Evolutionary conservation across 1,139 yeast genomes (phyloP), one percentile per base, ranked within the genome.

Genomic region (Casaregolazyma suthepensis): DNA sequence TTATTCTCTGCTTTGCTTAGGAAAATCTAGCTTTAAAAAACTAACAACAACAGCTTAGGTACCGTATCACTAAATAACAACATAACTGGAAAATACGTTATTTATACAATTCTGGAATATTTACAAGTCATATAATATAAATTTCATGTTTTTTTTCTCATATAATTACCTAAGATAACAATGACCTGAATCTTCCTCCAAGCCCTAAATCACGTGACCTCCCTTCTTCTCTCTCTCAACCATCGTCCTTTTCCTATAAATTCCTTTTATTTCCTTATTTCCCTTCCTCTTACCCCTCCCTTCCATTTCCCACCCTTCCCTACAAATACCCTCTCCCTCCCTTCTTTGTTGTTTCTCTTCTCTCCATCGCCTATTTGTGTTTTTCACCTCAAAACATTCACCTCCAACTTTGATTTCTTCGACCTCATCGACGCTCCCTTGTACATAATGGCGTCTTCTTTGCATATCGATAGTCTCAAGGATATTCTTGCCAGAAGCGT

Each of bases 401-500:
- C 4, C 26, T 22, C 6, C 26, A 26, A 26, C 31, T 26, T 26
- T 26, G 31, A 26, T 9, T 26, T 26, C 31, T 26, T 26, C 31
- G 31, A 26, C 31, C 6, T 7, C 31, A 26, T 7, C 31, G 31
- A 26, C 31, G 31, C 31, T 20, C 43, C 19, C 19, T 40, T 47
- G 50, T 47, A 47, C 15, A 47, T 47, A 38, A 10, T 40, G 37
- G 22, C n/a, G 38, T 38, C 38, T 26, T 35, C 49, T 15, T 17
- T 47, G 38, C 45, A 47, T 40, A 18, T 47, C 35, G 19, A 47
- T n/a, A 38, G 43, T 22, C 29, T 47, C 38, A 47, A 43, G n/a
- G 56, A 57, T 9, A 50, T 61, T 43, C 52, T 62, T 48, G 53
- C 56, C 3, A 59, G 59, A 54, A 61, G 64, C 3, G 58, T 62